phyloP scores from a whole-genome alignment of 2,329 filamentous ascomycete species.

The Cladosporium sp. region DNA sequence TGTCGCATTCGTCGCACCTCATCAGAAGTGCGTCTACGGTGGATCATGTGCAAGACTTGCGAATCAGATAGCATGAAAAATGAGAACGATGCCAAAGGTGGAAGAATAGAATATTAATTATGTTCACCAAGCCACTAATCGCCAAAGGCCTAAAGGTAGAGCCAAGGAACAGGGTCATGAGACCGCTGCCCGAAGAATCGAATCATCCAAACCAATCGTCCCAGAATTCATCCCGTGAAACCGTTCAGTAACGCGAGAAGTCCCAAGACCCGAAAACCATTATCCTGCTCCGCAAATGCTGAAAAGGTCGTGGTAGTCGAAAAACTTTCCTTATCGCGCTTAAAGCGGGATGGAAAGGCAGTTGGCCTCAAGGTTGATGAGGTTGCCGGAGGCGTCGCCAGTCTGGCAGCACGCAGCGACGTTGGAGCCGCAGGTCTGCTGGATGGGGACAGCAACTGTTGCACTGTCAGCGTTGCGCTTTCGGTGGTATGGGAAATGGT shows the following conservation, averaged over 20 bases:
- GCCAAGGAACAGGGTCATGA: constrained; percentile 1
- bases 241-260: background rate
- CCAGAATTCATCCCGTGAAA: constrained; percentile 7
- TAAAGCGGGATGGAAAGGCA: constrained; percentile 11
- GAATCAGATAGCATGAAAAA: background rate
- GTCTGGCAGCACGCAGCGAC: constrained; percentile 9
- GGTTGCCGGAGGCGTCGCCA: constrained; percentile 5
- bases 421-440: constrained; percentile 10
- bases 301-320: constrained; percentile 10
- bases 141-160: background rate
- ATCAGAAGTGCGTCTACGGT: background rate
- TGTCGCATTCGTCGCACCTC: no score
- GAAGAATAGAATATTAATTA: constrained; percentile 7
- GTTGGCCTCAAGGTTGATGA: constrained; percentile 11
- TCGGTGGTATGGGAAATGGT: background rate
- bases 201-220: constrained; percentile 2
- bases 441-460: constrained; percentile 7
- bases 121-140: constrained; percentile 4
- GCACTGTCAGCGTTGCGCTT: background rate
- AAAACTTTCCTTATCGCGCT: background rate
- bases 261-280: constrained; percentile 8
- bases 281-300: constrained; percentile 11
- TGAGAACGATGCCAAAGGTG: background rate
- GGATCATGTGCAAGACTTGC: background rate
- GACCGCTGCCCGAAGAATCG: constrained; percentile 3